Base-by-base conservation (phyloP, 2,329 filamentous ascomycete species). In the Endothia cerciana region DNA sequence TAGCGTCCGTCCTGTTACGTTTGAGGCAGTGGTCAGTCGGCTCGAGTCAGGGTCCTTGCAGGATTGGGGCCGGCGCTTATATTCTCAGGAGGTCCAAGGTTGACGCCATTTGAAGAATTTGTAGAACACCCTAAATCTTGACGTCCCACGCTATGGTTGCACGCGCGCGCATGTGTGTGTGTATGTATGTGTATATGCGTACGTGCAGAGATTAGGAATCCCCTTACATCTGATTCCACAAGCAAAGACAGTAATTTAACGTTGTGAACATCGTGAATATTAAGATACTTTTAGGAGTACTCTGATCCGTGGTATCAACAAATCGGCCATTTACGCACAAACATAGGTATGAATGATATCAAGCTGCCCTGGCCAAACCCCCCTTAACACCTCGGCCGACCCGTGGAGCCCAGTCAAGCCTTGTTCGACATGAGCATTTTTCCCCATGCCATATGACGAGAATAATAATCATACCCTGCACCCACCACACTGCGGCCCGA, bases 281-380 rank as follows among this genome's bases (percentile, higher is more conserved):
- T 65, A 57, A 49, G n/a, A 57, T 49, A 61, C 13, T 47, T 61
- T 38, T 13, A 58, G 22, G 25, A 41, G 40, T 28, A 55, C 25
- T 59, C 3, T 8, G 53, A 63, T 25, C 51, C 61, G 51, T 65
- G 63, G 63, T 65, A 65, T 65, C 40, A 57, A 62, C 58, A 61
- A 38, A 40, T 51, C 38, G 4, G 36, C 49, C 60, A 41, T 53
- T 25, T n/a, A 28, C n/a, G 17, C 15, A n/a, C 36, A 62, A 38
- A 60, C 59, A 64, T 56, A 43, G 62, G 56, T 64, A 60, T 64
- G 49, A 64, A 60, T 64, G 49, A 64, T 53, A 33, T 45, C 33
- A 62, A 41, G 33, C 41, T 2, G 6, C 36, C 55, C 60, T 17
- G 15, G 40, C 19, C 56, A 11, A 45, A 19, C 10, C 45, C 56